phyloP scores from a whole-genome alignment of 2,329 filamentous ascomycete genomes.

The Chrysosporium queenslandicum region DNA sequence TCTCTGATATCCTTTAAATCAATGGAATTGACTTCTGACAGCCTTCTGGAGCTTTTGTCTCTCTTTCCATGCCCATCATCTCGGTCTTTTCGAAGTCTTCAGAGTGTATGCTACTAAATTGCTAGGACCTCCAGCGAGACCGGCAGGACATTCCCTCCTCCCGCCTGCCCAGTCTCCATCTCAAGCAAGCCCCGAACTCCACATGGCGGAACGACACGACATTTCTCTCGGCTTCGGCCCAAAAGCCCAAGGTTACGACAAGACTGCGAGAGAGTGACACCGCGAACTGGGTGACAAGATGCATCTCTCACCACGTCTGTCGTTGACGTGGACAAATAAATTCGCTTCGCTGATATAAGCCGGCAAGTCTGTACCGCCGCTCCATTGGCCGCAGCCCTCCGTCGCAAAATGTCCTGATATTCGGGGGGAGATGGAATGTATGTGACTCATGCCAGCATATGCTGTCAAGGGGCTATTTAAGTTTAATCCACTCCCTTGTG shows the following conservation, averaged over 20 bases:
- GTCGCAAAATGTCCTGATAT: background rate
- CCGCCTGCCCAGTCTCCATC: background rate
- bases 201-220: slow-evolving; percentile 3
- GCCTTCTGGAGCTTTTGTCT: background rate
- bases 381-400: background rate
- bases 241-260: background rate
- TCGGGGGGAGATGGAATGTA: too few species aligned
- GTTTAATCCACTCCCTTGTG: background rate
- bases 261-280: background rate
- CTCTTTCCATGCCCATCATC: background rate
- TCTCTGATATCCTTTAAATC: too few species aligned
- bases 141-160: background rate
- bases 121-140: background rate
- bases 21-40: background rate
- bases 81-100: background rate
- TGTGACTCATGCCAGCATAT: background rate
- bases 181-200: background rate
- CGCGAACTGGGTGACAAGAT: background rate
- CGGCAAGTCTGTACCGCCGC: background rate
- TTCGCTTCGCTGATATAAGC: background rate
- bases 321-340: slow-evolving; percentile 9
- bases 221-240: background rate
- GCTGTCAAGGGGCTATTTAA: background rate
- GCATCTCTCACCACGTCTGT: background rate
- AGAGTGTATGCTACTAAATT: background rate